Conservation (phyloP, 768 basidiomycete species). For the Hortiboletus flavorubellus region DNA sequence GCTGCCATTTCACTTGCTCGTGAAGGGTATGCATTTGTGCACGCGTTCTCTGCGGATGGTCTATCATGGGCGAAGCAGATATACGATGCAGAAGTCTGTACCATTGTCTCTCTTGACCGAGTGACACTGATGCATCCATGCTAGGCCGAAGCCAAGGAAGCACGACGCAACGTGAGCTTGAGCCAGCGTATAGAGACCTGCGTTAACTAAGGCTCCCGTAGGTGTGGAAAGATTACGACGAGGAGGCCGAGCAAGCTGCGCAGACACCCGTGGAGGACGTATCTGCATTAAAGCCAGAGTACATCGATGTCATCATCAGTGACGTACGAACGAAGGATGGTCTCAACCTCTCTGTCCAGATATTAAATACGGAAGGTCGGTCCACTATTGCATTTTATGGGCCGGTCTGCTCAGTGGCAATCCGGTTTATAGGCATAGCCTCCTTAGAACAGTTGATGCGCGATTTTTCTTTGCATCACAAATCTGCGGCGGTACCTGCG, state of each 20-base stretch:
- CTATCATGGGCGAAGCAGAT: conserved; percentile 79
- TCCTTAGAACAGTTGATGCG: conserved; percentile 91
- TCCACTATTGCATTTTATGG: background rate
- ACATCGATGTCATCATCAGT: conserved; percentile 89
- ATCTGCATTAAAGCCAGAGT: conserved; percentile 69
- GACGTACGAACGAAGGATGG: conserved; percentile 73
- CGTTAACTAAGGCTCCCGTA: conserved; percentile 28
- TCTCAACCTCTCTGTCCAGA: conserved; percentile 89
- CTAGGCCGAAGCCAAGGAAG: conserved; percentile 78
- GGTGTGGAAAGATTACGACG: conserved; percentile 89
- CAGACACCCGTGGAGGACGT: conserved; percentile 46
- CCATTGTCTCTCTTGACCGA: conserved; percentile 1
- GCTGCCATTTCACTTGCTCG: conserved; percentile 77
- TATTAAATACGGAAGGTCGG: conserved; percentile 86
- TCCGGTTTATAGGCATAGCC: conserved; percentile 64
- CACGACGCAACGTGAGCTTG: conserved; percentile 67
- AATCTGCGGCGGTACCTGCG: conserved; percentile 56
- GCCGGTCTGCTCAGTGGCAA: background rate
- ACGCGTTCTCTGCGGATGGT: conserved; percentile 81
- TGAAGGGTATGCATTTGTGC: conserved; percentile 87
- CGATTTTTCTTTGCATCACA: conserved; percentile 88
- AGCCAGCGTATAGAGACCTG: background rate
- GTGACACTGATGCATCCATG: conserved; percentile 4
- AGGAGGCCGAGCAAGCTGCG: conserved; percentile 57
- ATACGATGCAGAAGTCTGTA: conserved; percentile 74